A percentile compares a stretch with the other conserved stretches of the same genome.
phyloP scores from a whole-genome alignment of 2,329 filamentous ascomycete species.

The Neofusicoccum sp. region DNA sequence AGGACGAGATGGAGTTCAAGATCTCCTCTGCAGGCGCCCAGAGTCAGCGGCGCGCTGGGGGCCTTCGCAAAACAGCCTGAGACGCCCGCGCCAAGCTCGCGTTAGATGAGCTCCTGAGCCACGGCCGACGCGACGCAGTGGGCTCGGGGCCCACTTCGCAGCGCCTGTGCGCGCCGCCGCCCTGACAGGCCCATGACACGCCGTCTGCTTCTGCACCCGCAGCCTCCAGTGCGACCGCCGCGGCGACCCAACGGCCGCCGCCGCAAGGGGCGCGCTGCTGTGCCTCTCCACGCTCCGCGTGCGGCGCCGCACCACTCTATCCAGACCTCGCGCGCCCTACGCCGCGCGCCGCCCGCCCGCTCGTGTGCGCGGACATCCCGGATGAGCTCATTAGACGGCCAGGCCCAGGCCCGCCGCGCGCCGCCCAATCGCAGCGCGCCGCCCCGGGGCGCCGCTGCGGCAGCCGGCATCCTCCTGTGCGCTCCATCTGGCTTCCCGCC shows the following conservation, averaged over 20 bases:
- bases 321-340: not conserved
- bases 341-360: not conserved
- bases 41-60: conserved; percentile 17
- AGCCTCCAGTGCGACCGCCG: not conserved
- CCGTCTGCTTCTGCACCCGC: conserved; percentile 2
- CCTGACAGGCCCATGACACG: conserved; percentile 14
- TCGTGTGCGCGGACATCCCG: conserved; percentile 15
- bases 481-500: conserved; percentile 1
- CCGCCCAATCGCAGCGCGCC: not conserved
- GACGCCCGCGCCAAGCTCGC: conserved; percentile 13
- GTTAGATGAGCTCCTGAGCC: conserved; percentile 21
- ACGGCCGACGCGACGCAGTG: conserved; percentile 2
- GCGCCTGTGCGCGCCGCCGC: not conserved
- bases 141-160: conserved; percentile 10
- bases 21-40: conserved; percentile 17
- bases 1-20: conserved; percentile 16
- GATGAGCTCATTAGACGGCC: conserved; percentile 5
- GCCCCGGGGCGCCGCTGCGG: not conserved
- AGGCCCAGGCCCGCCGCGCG: not conserved
- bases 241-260: not conserved
- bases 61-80: conserved; percentile 15
- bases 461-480: conserved; percentile 5
- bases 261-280: conserved; percentile 8
- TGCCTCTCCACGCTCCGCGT: not conserved
- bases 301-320: not conserved